Evolutionary conservation across 768 basidiomycete genomes (phyloP).

Genomic region (Hericium alpestre): DNA sequence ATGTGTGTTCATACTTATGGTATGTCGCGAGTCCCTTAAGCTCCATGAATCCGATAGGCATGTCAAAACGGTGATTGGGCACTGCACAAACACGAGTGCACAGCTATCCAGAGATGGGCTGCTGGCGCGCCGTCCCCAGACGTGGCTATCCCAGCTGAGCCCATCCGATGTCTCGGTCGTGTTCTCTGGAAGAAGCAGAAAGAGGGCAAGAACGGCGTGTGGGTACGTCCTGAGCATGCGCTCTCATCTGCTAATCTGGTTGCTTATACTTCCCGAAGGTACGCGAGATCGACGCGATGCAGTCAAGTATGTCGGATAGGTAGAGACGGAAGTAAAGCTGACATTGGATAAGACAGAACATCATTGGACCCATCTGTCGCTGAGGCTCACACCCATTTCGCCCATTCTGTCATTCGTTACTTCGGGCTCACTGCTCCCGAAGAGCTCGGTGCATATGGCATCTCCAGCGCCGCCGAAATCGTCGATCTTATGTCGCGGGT

Average conservation of each 20-base stretch:
- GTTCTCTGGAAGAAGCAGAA: constrained; percentile 58
- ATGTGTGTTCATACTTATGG: constrained; percentile 18
- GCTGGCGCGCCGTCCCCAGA: constrained; percentile 36
- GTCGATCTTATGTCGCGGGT: constrained; percentile 68
- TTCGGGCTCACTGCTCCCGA: constrained; percentile 48
- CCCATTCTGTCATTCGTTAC: constrained; percentile 66
- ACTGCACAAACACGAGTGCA: constrained; percentile 71
- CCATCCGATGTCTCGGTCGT: constrained; percentile 68
- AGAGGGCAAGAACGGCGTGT: constrained; percentile 38
- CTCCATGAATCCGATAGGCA: constrained; percentile 24
- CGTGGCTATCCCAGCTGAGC: constrained; percentile 57
- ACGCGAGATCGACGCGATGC: constrained; percentile 54
- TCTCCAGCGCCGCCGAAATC: constrained; percentile 50
- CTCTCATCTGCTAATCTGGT: background rate
- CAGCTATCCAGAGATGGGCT: constrained; percentile 50
- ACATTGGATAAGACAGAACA: constrained; percentile 38
- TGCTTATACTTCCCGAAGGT: constrained; percentile 28
- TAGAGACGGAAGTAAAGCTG: background rate
- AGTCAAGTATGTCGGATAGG: constrained; percentile 56
- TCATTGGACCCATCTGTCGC: constrained; percentile 36
- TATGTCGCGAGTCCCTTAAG: background rate
- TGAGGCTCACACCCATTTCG: constrained; percentile 57
- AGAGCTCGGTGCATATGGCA: constrained; percentile 47
- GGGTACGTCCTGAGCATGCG: constrained; percentile 35
- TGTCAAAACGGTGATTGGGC: constrained; percentile 72